A percentile compares a stretch with the other conserved stretches of the same genome.
Evolutionary conservation across 768 basidiomycete genomes (phyloP).

Genomic region (Ramaria rubella): DNA sequence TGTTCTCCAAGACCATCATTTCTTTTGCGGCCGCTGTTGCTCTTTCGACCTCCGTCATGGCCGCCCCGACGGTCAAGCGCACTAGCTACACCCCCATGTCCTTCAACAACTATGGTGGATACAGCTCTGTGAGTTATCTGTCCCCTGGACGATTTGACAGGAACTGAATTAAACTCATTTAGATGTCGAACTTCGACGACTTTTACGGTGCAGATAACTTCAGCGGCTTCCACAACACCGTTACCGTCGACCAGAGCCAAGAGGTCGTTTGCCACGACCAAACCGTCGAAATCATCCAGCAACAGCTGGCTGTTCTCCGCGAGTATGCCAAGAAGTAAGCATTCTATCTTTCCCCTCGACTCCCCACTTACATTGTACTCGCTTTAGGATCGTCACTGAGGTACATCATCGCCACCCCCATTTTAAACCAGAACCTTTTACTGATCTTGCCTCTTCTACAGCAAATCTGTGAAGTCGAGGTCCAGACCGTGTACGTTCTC

Average conservation of each 20-base stretch:
- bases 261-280: slow-evolving; percentile 7
- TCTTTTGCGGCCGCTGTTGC: neutral
- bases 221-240: slow-evolving; percentile 7
- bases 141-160: slow-evolving; percentile 20
- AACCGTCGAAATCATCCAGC: slow-evolving; percentile 10
- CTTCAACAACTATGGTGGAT: slow-evolving; percentile 36
- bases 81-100: slow-evolving; percentile 19
- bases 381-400: slow-evolving; percentile 8
- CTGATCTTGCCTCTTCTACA: slow-evolving; percentile 11
- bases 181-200: slow-evolving; percentile 11
- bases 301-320: slow-evolving; percentile 11
- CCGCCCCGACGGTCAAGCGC: slow-evolving; percentile 2
- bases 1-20: slow-evolving; percentile 7
- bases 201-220: slow-evolving; percentile 13
- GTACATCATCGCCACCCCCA: neutral
- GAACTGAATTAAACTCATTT: slow-evolving; percentile 22
- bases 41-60: neutral
- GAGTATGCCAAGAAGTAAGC: slow-evolving; percentile 10
- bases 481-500: slow-evolving; percentile 26
- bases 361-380: neutral
- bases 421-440: neutral
- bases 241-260: neutral
- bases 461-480: slow-evolving; percentile 45
- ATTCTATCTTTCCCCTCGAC: neutral
- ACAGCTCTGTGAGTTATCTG: slow-evolving; percentile 24